Percentiles rank a stretch among this genome's conserved stretches.
Evolutionary conservation across 1,139 yeast genomes (phyloP).

Genomic region (Yamadazyma oceani): DNA sequence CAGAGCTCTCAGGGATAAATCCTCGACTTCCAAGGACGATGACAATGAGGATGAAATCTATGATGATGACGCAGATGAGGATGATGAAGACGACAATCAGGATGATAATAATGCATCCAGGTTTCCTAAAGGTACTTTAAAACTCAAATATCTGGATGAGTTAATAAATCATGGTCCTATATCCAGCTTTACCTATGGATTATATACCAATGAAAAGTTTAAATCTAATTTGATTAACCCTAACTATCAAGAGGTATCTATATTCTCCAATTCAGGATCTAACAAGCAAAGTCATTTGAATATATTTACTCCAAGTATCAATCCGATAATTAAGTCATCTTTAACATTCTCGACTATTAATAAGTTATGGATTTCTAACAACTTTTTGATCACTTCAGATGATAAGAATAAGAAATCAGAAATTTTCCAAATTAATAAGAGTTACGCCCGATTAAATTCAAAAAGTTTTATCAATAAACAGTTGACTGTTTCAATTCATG

Average conservation of each 20-base stretch:
- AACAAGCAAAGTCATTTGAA: slow-evolving; percentile 56
- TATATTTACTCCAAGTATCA: slow-evolving; percentile 61
- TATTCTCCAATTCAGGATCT: slow-evolving; percentile 72
- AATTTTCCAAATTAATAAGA: slow-evolving; percentile 67
- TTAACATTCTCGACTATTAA: slow-evolving; percentile 74
- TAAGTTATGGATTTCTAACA: slow-evolving; percentile 68
- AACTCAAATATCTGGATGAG: slow-evolving; percentile 50
- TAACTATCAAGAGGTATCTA: slow-evolving; percentile 59
- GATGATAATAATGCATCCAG: slow-evolving; percentile 39
- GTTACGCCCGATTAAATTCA: slow-evolving; percentile 63
- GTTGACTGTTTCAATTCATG: slow-evolving; percentile 66
- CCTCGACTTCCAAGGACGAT: too few relatives aligned
- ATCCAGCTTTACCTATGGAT: slow-evolving; percentile 66
- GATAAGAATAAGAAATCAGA: slow-evolving; percentile 63
- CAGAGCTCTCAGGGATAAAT: too few relatives aligned
- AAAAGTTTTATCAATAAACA: slow-evolving; percentile 66
- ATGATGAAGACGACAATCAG: slow-evolving; percentile 13
- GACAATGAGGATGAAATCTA: slow-evolving; percentile 16
- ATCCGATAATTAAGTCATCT: slow-evolving; percentile 66
- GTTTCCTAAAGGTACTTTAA: slow-evolving; percentile 29
- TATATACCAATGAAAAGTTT: slow-evolving; percentile 53
- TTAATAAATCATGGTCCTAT: slow-evolving; percentile 75
- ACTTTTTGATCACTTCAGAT: slow-evolving; percentile 74
- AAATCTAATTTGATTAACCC: slow-evolving; percentile 69
- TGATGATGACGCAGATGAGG: slow-evolving; percentile 28